phyloP scores from a whole-genome alignment of 2,329 filamentous ascomycete genomes.

The Scopulariopsis brevicaulis region DNA sequence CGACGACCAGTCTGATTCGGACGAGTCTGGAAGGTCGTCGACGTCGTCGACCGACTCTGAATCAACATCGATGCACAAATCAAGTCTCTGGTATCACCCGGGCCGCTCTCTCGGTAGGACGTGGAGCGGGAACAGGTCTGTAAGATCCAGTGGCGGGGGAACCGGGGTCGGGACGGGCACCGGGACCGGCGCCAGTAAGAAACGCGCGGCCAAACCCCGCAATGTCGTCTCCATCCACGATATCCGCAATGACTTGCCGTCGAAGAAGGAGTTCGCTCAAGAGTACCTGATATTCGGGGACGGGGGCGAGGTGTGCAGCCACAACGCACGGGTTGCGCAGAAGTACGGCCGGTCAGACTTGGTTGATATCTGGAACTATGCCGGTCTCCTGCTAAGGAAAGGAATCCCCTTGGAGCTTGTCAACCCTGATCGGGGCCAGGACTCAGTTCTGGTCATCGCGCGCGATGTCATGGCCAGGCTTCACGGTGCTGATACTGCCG shows the following conservation, averaged over 20 bases:
- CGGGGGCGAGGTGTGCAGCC: conserved; percentile 66
- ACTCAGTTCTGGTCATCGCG: conserved; percentile 59
- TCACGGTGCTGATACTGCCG: conserved; percentile 1
- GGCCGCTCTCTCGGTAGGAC: conserved; percentile 39
- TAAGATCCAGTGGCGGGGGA: conserved; percentile 48
- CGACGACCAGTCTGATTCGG: conserved; percentile 39
- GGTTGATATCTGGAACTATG: conserved; percentile 73
- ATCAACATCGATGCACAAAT: conserved; percentile 45
- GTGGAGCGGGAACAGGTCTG: conserved; percentile 44
- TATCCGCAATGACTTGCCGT: conserved; percentile 60
- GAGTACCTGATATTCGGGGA: conserved; percentile 79
- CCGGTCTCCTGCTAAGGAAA: conserved; percentile 65
- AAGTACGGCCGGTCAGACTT: conserved; percentile 60
- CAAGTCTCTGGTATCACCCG: conserved; percentile 44
- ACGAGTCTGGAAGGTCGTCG: conserved; percentile 32
- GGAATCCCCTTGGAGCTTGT: conserved; percentile 61
- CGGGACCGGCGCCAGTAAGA: conserved; percentile 28
- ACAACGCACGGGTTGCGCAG: conserved; percentile 71
- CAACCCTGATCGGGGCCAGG: conserved; percentile 36
- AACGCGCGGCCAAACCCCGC: conserved; percentile 38
- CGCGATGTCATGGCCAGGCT: conserved; percentile 42
- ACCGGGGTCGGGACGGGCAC: conserved; percentile 37
- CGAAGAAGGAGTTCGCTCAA: conserved; percentile 63
- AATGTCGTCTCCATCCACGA: conserved; percentile 67
- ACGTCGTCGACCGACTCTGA: conserved; percentile 48